Percentiles rank a stretch among this genome's conserved stretches.
Evolutionary conservation across 441 rosid genomes (phyloP).

Genomic region (Populus hybrid): DNA sequence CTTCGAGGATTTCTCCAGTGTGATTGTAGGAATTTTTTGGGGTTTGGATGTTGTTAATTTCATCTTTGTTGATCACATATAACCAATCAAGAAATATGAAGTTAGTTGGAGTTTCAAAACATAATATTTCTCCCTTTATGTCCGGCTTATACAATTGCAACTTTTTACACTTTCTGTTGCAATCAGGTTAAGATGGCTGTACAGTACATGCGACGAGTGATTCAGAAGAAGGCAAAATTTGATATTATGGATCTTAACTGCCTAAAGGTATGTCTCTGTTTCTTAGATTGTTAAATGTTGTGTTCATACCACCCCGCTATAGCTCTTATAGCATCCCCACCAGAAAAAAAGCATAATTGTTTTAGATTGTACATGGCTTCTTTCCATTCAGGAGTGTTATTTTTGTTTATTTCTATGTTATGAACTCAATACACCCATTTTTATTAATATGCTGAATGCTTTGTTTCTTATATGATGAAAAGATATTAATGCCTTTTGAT

Average conservation of each 20-base stretch:
- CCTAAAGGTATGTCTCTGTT: conserved; percentile 60
- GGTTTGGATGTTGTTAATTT: not conserved
- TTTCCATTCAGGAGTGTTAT: too few species aligned
- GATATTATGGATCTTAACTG: conserved; percentile 91
- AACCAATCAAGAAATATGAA: not conserved
- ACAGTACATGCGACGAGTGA: conserved; percentile 87
- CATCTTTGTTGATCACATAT: not conserved
- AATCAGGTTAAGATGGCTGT: conserved; percentile 90
- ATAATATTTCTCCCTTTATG: not conserved
- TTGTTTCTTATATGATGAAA: not conserved
- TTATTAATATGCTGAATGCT: not conserved
- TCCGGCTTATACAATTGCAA: conserved; percentile 14
- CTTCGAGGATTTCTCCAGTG: conserved; percentile 4
- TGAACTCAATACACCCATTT: not conserved
- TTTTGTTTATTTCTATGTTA: too few species aligned
- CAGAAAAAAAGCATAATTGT: too few species aligned
- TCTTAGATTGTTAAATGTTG: conserved; percentile 10
- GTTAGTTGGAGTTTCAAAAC: not conserved
- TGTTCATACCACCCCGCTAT: not conserved
- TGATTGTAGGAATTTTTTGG: not conserved
- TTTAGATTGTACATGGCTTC: too few species aligned
- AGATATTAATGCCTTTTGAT: conserved; percentile 9
- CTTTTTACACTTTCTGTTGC: conserved; percentile 17
- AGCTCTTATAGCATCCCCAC: not conserved
- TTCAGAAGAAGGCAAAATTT: conserved; percentile 90